A percentile compares a stretch with the other conserved stretches of the same genome.
phyloP scores from a whole-genome alignment of 2,329 filamentous ascomycete species.

The Ceratocystis eucalypticola region DNA sequence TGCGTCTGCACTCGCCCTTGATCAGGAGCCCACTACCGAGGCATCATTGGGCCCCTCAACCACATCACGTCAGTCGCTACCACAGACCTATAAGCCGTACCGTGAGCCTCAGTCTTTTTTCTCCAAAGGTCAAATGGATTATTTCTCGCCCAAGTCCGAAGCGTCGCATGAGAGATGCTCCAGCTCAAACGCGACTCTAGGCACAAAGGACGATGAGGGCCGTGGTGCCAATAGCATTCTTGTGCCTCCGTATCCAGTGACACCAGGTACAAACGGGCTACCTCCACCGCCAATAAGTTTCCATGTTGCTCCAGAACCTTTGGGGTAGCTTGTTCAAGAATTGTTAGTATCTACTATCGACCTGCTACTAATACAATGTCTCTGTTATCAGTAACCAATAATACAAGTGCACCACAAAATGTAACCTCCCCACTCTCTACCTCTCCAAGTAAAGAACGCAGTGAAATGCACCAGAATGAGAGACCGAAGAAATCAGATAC shows the following conservation, averaged over 20 bases:
- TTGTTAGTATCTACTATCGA: not conserved
- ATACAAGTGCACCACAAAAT: not conserved
- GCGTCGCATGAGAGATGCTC: constrained; percentile 5
- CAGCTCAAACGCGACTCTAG: not conserved
- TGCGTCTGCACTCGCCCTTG: not conserved
- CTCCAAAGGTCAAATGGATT: constrained; percentile 15
- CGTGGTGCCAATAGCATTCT: not conserved
- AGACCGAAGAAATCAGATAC: not conserved
- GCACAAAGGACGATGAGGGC: not conserved
- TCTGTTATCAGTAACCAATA: constrained; percentile 7
- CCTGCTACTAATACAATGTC: constrained; percentile 3
- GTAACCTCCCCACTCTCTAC: not conserved
- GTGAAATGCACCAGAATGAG: constrained; percentile 9
- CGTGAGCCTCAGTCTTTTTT: constrained; percentile 11
- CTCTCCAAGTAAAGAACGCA: constrained; percentile 8
- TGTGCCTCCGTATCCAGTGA: constrained; percentile 18
- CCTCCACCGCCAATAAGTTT: constrained; percentile 18
- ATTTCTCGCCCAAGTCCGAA: constrained; percentile 6
- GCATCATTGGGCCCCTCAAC: not conserved
- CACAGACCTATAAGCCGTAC: constrained; percentile 18
- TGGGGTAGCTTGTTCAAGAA: not conserved
- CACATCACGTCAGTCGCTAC: constrained; percentile 8
- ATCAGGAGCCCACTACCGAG: not conserved
- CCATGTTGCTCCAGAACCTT: constrained; percentile 11
- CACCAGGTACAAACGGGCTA: constrained; percentile 14